These are phyloP conservation scores for Penicillium flavigenum DNA, from an alignment of 495 filamentous ascomycete genomes.

Conservation along the genomic window DNA sequence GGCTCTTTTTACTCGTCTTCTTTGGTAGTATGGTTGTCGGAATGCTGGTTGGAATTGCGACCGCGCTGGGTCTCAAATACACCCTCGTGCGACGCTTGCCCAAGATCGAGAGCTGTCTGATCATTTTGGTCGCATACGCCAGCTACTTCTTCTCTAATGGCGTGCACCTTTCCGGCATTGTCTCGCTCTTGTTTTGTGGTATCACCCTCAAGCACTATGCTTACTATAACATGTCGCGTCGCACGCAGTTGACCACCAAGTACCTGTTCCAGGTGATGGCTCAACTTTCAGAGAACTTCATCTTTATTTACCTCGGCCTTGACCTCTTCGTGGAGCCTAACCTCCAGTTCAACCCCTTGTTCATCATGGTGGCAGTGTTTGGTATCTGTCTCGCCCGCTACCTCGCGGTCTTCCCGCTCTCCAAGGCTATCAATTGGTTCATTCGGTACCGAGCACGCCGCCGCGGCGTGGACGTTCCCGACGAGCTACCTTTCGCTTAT, in stretches of 20 bases:
- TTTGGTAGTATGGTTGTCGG: conserved; percentile 92
- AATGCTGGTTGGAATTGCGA: conserved; percentile 78
- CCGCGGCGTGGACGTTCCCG: conserved; percentile 72
- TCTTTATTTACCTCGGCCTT: conserved; percentile 96
- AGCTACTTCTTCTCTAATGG: conserved; percentile 98
- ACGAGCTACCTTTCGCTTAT: conserved; percentile 89
- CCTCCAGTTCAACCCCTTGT: conserved; percentile 89
- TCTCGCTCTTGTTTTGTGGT: conserved; percentile 93
- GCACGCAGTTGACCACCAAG: conserved; percentile 96
- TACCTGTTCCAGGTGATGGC: conserved; percentile 95
- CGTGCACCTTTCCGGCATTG: conserved; percentile 91
- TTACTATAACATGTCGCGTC: conserved; percentile 99
- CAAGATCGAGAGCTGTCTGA: conserved; percentile 93
- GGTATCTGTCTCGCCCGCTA: conserved; percentile 91
- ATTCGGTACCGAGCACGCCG: conserved; percentile 85
- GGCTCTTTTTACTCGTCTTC: conserved; percentile 93
- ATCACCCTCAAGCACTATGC: conserved; percentile 98
- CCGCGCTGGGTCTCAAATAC: conserved; percentile 86
- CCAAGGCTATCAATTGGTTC: conserved; percentile 87
- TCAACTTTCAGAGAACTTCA: conserved; percentile 97
- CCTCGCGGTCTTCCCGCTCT: conserved; percentile 91
- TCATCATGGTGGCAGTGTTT: conserved; percentile 87
- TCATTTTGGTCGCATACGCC: conserved; percentile 90
- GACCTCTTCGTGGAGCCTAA: conserved; percentile 87
- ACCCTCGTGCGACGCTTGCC: conserved; percentile 88